A percentile compares a stretch with the other conserved stretches of the same genome.
phyloP scores from a whole-genome alignment of 1,284 basidiomycete species.

The Tylopilus orsonianus region DNA sequence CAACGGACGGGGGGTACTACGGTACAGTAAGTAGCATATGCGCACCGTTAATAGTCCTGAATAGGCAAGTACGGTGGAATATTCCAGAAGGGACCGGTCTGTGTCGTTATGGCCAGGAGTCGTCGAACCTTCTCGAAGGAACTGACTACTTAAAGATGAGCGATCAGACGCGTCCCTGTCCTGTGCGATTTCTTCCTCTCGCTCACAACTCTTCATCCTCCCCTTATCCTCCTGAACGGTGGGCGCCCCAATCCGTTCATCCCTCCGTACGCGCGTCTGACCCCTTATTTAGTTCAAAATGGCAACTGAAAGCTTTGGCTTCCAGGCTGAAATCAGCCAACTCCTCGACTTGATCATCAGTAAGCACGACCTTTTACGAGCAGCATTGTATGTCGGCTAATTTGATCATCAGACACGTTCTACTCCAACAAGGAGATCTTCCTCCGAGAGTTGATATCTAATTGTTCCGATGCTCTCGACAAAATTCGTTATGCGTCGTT shows the following conservation, averaged over 20 bases:
- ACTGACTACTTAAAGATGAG: conserved; percentile 41
- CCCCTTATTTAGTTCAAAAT: conserved; percentile 42
- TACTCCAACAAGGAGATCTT: conserved; percentile 99
- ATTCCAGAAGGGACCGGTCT: conserved; percentile 29
- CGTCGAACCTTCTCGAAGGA: conserved; percentile 60
- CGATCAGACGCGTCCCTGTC: conserved; percentile 19
- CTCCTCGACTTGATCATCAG: conserved; percentile 91
- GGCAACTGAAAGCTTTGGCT: conserved; percentile 83
- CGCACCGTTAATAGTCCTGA: conserved; percentile 12
- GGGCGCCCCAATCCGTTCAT: conserved; percentile 2
- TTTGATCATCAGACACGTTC: conserved; percentile 74
- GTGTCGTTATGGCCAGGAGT: conserved; percentile 27
- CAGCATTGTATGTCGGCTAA: conserved; percentile 1
- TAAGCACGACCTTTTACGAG: conserved; percentile 37
- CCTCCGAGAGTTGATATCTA: conserved; percentile 93
- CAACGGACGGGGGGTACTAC: conserved; percentile 20
- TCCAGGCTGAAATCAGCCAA: conserved; percentile 98
- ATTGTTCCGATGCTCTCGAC: conserved; percentile 93
- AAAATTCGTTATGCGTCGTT: conserved; percentile 95
- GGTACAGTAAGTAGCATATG: conserved; percentile 10
- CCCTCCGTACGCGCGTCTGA: conserved; percentile 7
- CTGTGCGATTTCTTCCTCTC: conserved; percentile 9
- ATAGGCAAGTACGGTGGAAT: conserved; percentile 35
- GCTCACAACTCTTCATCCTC: conserved; percentile 11
- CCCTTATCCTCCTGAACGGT: conserved; percentile 19